Evolutionary conservation across 2,329 filamentous ascomycete genomes (phyloP), one percentile per base, ranked within the genome.

Genomic region (Elsinoe necatrix): DNA sequence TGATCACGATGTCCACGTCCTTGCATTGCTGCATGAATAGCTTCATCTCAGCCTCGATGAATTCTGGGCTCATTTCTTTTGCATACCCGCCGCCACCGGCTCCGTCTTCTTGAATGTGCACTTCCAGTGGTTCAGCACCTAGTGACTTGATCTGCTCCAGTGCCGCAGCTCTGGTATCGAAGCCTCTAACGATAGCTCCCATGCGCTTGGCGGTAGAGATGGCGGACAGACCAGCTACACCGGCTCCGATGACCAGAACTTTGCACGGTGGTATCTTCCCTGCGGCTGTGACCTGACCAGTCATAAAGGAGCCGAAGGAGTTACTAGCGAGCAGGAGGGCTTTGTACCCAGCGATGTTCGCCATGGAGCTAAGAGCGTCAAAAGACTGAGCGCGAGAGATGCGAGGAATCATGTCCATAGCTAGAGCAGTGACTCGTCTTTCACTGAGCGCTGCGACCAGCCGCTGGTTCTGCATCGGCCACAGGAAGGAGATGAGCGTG

Each of bases 61-160:
- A 95, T 63, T 92, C 89, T 66, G 92, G 90, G 56, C 88, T 93
- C 89, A 95, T 95, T 67, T 91, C 88, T 67, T 95, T 95, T 55
- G 88, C 89, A 66, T 95, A 95, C 14, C 90, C 90, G 25, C 90
- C 89, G 7, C 86, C 83, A 1, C 89, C 89, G 11, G 86, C 83
- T 1, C 90, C 90, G 59, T 93, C 89, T 71, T 95, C 90, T 62
- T 92, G 70, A 20, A 95, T 77, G 12, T 89, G 85, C 20, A 95
- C 89, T 70, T 95, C 88, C 63, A 95, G 81, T 65, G 95, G 95
- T 66, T 95, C 90, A 16, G 89, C 90, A 23, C 90, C 90, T 0
- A 95, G 80, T 4, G 89, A 95, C 68, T 95, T 87, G 1, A 95
- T 89, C 72, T 95, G 90, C 69, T 95, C 90, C 41, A 88, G 82